These are phyloP conservation scores for Aspergillus avenaceus DNA, from an alignment of 495 filamentous ascomycete genomes.

Conservation along the genomic window DNA sequence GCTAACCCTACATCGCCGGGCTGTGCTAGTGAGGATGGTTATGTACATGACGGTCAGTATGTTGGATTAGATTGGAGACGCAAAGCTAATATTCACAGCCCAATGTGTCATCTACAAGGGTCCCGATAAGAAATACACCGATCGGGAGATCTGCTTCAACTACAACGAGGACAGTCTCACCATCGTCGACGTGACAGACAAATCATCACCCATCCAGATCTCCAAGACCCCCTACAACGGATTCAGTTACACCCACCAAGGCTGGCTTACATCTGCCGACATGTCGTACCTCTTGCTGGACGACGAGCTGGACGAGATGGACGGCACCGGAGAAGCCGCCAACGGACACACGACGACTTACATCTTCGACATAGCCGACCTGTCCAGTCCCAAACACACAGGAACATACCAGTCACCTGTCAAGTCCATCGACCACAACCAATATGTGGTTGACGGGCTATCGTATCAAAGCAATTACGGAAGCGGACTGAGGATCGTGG, in stretches of 20 bases:
- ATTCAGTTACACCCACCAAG: conserved; percentile 17
- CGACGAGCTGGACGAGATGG: conserved; percentile 19
- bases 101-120: conserved; percentile 19
- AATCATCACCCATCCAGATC: conserved; percentile 12
- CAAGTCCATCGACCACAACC: conserved; percentile 19
- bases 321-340: conserved; percentile 11
- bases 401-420: conserved; percentile 18
- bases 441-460: conserved; percentile 17
- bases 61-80: not conserved
- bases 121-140: conserved; percentile 11
- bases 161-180: conserved; percentile 19
- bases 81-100: conserved; percentile 3
- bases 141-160: conserved; percentile 20
- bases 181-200: conserved; percentile 19
- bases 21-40: conserved; percentile 15
- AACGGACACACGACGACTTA: conserved; percentile 21
- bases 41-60: conserved; percentile 14
- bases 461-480: conserved; percentile 17
- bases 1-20: conserved; percentile 13
- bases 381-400: conserved; percentile 13
- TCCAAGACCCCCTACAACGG: conserved; percentile 18
- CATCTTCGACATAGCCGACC: conserved; percentile 18
- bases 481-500: conserved; percentile 17
- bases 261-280: conserved; percentile 12
- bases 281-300: conserved; percentile 15